Conservation (phyloP, 305 asterid species). For the Andrographis paniculata region DNA sequence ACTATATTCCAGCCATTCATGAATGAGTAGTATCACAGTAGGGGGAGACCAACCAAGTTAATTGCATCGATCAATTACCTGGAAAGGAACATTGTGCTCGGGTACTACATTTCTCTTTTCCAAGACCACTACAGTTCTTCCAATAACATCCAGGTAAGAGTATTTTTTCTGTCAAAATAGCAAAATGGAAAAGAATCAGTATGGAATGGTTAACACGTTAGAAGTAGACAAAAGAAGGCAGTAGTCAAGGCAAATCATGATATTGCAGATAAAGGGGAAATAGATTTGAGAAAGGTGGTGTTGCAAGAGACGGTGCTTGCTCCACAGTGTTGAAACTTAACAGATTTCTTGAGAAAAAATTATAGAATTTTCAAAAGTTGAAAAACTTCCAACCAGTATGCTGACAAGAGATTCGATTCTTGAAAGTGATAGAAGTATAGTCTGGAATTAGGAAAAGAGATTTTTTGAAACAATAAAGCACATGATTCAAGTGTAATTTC, state of each 20-base stretch:
- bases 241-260: conserved; percentile 1
- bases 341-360: too few relatives aligned
- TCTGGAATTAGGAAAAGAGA: too few relatives aligned
- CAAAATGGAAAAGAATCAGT: conserved; percentile 18
- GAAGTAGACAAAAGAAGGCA: conserved; percentile 12
- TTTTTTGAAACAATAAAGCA: too few relatives aligned
- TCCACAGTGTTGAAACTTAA: too few relatives aligned
- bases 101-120: conserved; percentile 88
- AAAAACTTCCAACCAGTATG: too few relatives aligned
- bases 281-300: neutral
- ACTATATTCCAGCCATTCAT: neutral
- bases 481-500: too few relatives aligned
- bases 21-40: neutral
- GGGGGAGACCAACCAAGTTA: neutral
- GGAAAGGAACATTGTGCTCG: conserved; percentile 86
- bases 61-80: conserved; percentile 43
- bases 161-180: conserved; percentile 74
- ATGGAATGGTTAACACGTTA: conserved; percentile 8
- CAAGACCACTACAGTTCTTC: conserved; percentile 89
- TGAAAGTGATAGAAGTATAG: too few relatives aligned
- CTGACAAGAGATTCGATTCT: too few relatives aligned
- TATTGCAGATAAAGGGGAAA: conserved; percentile 9
- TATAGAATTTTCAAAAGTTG: too few relatives aligned
- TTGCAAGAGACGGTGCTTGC: conserved; percentile 5
- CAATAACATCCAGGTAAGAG: conserved; percentile 92